Evolutionary conservation across 257 asterid species (phyloP), one percentile per base, ranked within the genome.

Genomic region (Lantana camara): DNA sequence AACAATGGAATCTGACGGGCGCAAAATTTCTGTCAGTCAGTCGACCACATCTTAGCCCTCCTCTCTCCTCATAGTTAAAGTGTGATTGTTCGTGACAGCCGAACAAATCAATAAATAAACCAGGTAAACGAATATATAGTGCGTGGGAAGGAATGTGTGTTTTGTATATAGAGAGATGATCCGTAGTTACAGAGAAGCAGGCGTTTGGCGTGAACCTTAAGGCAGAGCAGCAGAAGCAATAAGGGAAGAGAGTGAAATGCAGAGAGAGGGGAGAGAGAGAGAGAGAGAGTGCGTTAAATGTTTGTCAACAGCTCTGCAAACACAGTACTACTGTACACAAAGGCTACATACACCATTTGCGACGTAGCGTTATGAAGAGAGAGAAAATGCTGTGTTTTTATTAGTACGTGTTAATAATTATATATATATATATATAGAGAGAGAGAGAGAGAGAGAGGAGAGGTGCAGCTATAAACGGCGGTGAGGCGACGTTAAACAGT

Each of bases 171-270:
- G 41, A 41, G 51, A 57, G 75, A 16, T 9, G 55, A 19, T 49
- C 12, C 32, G 32, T 27, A 44, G 76, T 23, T 63, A 70, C 76
- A 73, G 82, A 64, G 70, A 30, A 73, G 72, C 97, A 92, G 97
- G 94, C 94, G 91, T 92, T 87, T 89, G 84, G 97, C 97, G 98
- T 92, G 97, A 92, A 82, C 77, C 68, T 86, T 61, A 84, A 87
- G 97, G 82, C 82, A 78, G 80, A 60, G 82, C 67, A 70, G 75
- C 74, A 78, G 82, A 54, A 66, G 75, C 75, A 79, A 77, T 68
- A 73, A 73, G 76, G 78, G 73, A 73, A 44, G 75, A 62, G 74
- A 64, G 75, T 22, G 69, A 44, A 42, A 34, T 53, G 70, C 54
- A 20, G 61, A 17, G 70, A 65, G 70, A 56, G 76, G 41, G 64